Evolutionary conservation across 2,329 filamentous ascomycete genomes (phyloP), one percentile per base, ranked within the genome.

Genomic region (Aspergillus melleus): DNA sequence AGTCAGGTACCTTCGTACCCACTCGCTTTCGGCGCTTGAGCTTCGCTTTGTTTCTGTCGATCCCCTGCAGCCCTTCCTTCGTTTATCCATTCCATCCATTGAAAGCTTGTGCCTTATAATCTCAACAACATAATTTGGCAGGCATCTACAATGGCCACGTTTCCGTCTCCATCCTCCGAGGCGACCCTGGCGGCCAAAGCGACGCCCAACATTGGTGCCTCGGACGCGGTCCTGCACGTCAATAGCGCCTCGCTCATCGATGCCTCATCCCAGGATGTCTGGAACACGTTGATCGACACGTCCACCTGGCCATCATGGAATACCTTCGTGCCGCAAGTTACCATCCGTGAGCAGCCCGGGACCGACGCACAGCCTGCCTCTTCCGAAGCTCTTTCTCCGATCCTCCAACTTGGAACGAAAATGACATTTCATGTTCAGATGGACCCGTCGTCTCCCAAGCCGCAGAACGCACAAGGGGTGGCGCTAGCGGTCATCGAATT

Each of bases 281-380:
- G 79, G 73, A 69, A 77, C 24, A 72, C 74, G 9, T 67, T 82
- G 4, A 72, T 77, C 52, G 73, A 82, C 66, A 78, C 78, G 29
- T 76, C 78, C 22, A 78, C 75, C 54, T 83, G 77, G 76, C 72
- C 75, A 22, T 65, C 74, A 51, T 83, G 81, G 81, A 83, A 82
- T 63, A 71, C 71, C 6, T 82, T 81, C 66, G 72, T 79, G 6
- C 76, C 79, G 2, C 70, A 72, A 24, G 79, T 81, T 4, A 76
- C 74, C n/a, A 77, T 83, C 64, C 77, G 73, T 49, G 72, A 74
- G 42, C 79, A 81, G 30, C 73, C 78, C 58, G 39, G 22, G 10
- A 47, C 66, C 46, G 49, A 63, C 4, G 19, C 56, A 4, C 11
- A 39, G 20, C 20, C 60, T 24, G 49, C 39, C 22, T 63, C 66